These are phyloP conservation scores for Dendrocalamus sinicus DNA, from an alignment of 176 grass and related monocot genomes.

Conservation along the genomic window DNA sequence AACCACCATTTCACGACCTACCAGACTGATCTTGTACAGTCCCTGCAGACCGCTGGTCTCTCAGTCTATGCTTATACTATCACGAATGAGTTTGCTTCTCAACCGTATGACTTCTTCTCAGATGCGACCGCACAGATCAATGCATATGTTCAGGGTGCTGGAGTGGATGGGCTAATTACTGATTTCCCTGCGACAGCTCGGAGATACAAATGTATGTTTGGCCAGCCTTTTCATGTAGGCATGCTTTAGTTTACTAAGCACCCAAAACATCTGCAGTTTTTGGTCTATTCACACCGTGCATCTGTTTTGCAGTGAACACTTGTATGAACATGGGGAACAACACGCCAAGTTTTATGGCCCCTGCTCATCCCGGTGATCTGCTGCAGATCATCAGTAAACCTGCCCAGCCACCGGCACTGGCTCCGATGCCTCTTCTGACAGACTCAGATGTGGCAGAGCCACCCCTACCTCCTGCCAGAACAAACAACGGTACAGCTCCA, in stretches of 20 bases:
- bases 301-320: slow-evolving; percentile 62
- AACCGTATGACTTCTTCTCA: slow-evolving; percentile 78
- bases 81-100: slow-evolving; percentile 74
- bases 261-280: not conserved
- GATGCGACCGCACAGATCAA: slow-evolving; percentile 70
- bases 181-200: slow-evolving; percentile 72
- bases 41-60: slow-evolving; percentile 62
- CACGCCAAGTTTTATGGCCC: slow-evolving; percentile 59
- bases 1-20: slow-evolving; percentile 41
- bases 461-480: slow-evolving; percentile 50
- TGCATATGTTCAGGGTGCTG: slow-evolving; percentile 55
- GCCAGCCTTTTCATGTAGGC: not conserved
- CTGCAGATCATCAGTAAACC: slow-evolving; percentile 23
- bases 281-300: not conserved
- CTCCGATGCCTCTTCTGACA: slow-evolving; percentile 60
- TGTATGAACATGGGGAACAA: slow-evolving; percentile 70
- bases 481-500: slow-evolving; percentile 32
- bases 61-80: slow-evolving; percentile 71
- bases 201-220: slow-evolving; percentile 68
- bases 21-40: slow-evolving; percentile 65
- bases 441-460: slow-evolving; percentile 65
- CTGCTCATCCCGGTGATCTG: slow-evolving; percentile 46
- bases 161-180: slow-evolving; percentile 80
- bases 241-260: not conserved
- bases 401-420: slow-evolving; percentile 54